phyloP scores from a whole-genome alignment of 495 filamentous ascomycete genomes.

The Penicillium canescens region DNA sequence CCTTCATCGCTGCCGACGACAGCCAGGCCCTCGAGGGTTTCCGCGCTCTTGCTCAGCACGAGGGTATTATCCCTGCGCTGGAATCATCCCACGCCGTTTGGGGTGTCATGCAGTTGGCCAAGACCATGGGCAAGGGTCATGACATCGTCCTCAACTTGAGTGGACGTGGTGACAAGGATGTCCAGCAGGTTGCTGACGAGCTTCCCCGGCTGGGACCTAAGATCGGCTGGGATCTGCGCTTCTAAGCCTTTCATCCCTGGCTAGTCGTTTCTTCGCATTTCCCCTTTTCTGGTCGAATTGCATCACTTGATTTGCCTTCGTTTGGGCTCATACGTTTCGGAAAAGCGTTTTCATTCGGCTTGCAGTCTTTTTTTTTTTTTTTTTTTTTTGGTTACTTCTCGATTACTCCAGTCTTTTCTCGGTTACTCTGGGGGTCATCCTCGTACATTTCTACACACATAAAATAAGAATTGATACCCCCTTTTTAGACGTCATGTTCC shows the following conservation, averaged over 20 bases:
- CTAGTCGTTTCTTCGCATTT: neutral
- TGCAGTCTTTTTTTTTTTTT: no score
- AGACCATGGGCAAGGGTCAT: constrained; percentile 83
- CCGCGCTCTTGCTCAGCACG: constrained; percentile 74
- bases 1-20: constrained; percentile 90
- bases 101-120: constrained; percentile 85
- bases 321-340: no score
- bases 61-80: constrained; percentile 95
- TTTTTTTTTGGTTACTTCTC: neutral
- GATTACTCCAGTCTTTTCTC: no score
- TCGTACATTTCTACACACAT: neutral
- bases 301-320: no score
- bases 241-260: constrained; percentile 25
- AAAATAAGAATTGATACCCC: constrained; percentile 3
- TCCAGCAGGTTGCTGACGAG: constrained; percentile 96
- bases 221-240: constrained; percentile 96
- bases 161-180: constrained; percentile 95
- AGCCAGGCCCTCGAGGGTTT: constrained; percentile 91
- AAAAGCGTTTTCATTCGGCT: no score
- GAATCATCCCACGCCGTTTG: constrained; percentile 93
- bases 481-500: neutral
- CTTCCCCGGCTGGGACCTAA: constrained; percentile 82
- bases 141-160: constrained; percentile 94
- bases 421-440: neutral
- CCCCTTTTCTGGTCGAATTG: no score